Evolutionary conservation across 495 filamentous ascomycete genomes (phyloP), one percentile per base, ranked within the genome.

Genomic region (Coniosporium apollinis): DNA sequence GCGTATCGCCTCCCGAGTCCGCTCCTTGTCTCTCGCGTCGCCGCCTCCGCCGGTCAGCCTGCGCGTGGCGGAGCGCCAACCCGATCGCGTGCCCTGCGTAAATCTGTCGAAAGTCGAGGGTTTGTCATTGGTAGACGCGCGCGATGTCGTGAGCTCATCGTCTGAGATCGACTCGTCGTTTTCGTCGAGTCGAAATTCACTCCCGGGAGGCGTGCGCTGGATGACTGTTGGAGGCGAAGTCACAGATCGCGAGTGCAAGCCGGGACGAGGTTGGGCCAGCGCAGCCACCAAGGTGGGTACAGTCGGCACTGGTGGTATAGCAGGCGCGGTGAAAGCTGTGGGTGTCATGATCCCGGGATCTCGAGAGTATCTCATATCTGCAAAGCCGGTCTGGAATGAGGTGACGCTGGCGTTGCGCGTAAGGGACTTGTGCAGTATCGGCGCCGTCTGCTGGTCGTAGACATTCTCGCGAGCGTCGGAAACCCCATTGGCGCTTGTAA

Each of bases 371-470:
- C 76, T 67, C 14, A 68, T 64, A 45, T 93, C 85, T 1, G 76
- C 69, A 34, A 93, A 86, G 28, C 81, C 81, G 46, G 81, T 87
- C 39, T 94, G 84, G 52, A 97, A 87, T 0, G 83, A 89, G 0
- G 74, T 70, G 3, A 72, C 66, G 22, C 76, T 82, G 16, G 70
- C 66, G 11, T 76, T 82, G 14, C 75, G 65, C 9, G 66, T 72
- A 21, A 87, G 66, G 0, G 81, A 86, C 44, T 84, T 82, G 43
- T 83, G 75, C 11, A 96, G 60, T 35, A 97, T 93, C 0, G 89
- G 89, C 3, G 86, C 68, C 9, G 87, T 91, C 47, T 92, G 79
- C 49, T 87, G 87, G 49, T 96, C 86, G 51, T 97, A 96, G 3
- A 94, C 64, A 49, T 83, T 77, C 9, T 85, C 82, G 13, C 74